Evolutionary conservation across 495 filamentous ascomycete species (phyloP).

Genomic region (Neurospora tetraspora): DNA sequence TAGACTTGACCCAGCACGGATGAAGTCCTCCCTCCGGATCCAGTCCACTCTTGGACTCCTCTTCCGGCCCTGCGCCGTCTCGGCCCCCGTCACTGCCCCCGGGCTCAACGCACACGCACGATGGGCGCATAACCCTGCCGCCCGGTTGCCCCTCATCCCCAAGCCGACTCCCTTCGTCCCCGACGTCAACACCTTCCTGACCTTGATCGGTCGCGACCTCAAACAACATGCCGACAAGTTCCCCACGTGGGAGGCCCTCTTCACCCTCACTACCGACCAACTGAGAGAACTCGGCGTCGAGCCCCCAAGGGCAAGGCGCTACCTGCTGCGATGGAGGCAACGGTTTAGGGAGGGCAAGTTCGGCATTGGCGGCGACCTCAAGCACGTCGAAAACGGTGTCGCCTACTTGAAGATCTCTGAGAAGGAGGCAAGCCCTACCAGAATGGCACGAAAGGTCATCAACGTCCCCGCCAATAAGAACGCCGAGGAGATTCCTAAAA

Average conservation of each 20-base stretch:
- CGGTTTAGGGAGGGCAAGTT: conserved; percentile 64
- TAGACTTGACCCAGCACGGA: conserved; percentile 10
- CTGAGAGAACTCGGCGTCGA: conserved; percentile 78
- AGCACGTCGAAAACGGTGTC: conserved; percentile 59
- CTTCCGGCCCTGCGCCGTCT: conserved; percentile 16
- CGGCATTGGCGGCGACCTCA: conserved; percentile 70
- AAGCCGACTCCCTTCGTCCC: conserved; percentile 74
- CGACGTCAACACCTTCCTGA: conserved; percentile 79
- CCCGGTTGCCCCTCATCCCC: conserved; percentile 46
- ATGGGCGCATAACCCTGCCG: conserved; percentile 17
- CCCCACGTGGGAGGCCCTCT: conserved; percentile 79
- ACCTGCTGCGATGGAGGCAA: conserved; percentile 79
- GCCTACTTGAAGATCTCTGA: conserved; percentile 63
- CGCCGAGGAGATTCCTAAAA: conserved; percentile 31
- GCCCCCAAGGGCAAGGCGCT: conserved; percentile 66
- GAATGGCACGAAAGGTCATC: conserved; percentile 40
- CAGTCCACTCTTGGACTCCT: conserved; percentile 21
- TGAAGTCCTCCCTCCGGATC: conserved; percentile 19
- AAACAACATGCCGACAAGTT: conserved; percentile 73
- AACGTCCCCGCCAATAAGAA: conserved; percentile 55
- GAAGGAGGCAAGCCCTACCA: conserved; percentile 27
- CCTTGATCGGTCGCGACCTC: conserved; percentile 79
- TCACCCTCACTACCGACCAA: conserved; percentile 64
- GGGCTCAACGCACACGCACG: conserved; percentile 20
- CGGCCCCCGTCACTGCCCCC: conserved; percentile 6